Conservation (phyloP, 2,329 filamentous ascomycete species). For the Gyromitra esculenta region DNA sequence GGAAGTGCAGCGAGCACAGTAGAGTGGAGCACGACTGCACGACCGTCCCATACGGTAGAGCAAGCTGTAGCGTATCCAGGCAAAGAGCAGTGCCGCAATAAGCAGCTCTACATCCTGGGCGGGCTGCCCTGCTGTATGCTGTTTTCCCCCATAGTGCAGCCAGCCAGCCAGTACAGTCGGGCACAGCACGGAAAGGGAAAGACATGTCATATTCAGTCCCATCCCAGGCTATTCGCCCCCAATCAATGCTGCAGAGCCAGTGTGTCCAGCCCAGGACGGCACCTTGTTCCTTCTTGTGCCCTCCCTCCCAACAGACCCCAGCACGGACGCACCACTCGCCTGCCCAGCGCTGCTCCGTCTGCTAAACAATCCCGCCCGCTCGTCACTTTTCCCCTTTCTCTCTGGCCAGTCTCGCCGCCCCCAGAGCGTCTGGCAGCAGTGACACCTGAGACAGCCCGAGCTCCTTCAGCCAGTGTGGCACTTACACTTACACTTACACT, state of each 20-base stretch:
- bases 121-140: constrained; percentile 42
- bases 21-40: no score
- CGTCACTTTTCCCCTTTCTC: constrained; percentile 31
- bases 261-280: no score
- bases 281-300: no score
- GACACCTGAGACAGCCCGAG: constrained; percentile 44
- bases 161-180: no score
- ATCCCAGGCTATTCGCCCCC: constrained; percentile 13
- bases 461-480: constrained; percentile 32
- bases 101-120: constrained; percentile 33
- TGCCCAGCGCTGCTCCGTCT: constrained; percentile 2
- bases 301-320: not conserved
- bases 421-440: constrained; percentile 27
- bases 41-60: constrained; percentile 6
- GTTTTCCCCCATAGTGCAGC: not conserved
- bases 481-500: no score
- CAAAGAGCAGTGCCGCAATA: constrained; percentile 40
- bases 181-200: not conserved
- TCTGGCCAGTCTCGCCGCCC: not conserved
- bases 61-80: not conserved
- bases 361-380: constrained; percentile 29
- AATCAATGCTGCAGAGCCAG: not conserved
- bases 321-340: constrained; percentile 27
- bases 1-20: no score
- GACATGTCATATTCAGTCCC: constrained; percentile 27